Evolutionary conservation across 805 yeast genomes (phyloP).

Genomic region (Blastobotrys robertii): DNA sequence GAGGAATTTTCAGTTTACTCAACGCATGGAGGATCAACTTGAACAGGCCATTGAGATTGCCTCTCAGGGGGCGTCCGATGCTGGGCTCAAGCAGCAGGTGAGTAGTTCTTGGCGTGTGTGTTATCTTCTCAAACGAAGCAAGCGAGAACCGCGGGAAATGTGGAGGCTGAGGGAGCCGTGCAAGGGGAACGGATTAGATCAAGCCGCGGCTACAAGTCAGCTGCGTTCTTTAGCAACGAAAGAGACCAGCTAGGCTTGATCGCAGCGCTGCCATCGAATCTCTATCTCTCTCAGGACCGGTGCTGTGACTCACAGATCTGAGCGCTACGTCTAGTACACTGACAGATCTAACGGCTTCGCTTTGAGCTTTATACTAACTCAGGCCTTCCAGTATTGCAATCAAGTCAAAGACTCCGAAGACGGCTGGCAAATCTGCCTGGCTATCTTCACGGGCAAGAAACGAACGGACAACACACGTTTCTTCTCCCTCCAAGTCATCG

Average conservation of each 20-base stretch:
- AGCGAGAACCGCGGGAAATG: too few species aligned
- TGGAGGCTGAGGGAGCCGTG: too few species aligned
- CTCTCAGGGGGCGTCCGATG: constrained; percentile 56
- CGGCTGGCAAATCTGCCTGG: constrained; percentile 40
- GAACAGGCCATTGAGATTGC: constrained; percentile 86
- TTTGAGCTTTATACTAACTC: not conserved
- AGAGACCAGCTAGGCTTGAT: too few species aligned
- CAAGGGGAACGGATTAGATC: too few species aligned
- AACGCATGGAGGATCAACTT: constrained; percentile 45
- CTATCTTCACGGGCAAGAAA: constrained; percentile 29
- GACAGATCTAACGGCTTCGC: not conserved
- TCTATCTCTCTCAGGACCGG: too few species aligned
- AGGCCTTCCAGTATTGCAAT: constrained; percentile 37
- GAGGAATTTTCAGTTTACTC: too few species aligned
- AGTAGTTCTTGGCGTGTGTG: too few species aligned
- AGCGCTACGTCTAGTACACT: too few species aligned
- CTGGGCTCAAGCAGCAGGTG: constrained; percentile 49
- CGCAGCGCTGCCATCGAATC: too few species aligned
- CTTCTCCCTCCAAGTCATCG: constrained; percentile 62
- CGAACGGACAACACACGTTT: constrained; percentile 50
- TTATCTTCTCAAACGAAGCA: not conserved
- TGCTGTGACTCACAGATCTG: too few species aligned
- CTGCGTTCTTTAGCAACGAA: too few species aligned
- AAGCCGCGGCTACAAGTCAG: too few species aligned
- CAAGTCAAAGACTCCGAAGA: constrained; percentile 35